A percentile compares a stretch with the other conserved stretches of the same genome.
Evolutionary conservation across 192 early-diverging fungal genomes (phyloP).

Genomic region (Mortierella alpina): DNA sequence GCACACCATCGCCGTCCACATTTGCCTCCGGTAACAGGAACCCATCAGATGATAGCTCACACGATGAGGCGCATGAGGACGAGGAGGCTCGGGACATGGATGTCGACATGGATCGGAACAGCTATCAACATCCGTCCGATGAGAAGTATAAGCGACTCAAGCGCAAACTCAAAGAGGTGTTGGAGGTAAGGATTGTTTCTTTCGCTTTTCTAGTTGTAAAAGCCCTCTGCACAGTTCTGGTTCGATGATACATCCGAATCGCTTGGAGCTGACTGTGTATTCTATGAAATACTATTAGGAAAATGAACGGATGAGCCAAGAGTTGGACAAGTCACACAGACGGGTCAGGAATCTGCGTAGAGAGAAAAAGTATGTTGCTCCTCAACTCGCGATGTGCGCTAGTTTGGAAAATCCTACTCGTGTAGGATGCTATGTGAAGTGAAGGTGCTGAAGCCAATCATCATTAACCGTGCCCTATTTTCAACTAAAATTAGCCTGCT

Average conservation of each 20-base stretch:
- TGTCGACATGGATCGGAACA: neutral
- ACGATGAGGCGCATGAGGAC: neutral
- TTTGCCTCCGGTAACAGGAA: too few species aligned
- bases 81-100: neutral
- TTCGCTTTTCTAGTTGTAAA: neutral
- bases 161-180: conserved; percentile 55
- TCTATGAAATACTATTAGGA: conserved; percentile 8
- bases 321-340: conserved; percentile 29
- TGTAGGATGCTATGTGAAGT: too few species aligned
- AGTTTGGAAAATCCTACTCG: neutral
- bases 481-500: conserved; percentile 17
- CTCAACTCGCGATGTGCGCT: too few species aligned
- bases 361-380: conserved; percentile 38
- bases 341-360: conserved; percentile 35
- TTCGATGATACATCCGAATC: neutral
- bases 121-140: conserved; percentile 14
- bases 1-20: too few species aligned
- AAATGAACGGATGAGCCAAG: conserved; percentile 28
- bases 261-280: too few species aligned
- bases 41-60: too few species aligned
- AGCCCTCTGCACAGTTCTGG: neutral
- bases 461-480: neutral
- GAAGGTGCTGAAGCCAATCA: too few species aligned
- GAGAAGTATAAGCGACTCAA: conserved; percentile 59
- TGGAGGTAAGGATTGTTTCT: conserved; percentile 50